Evolutionary conservation across 257 asterid species (phyloP).

Genomic region (Penstemon newberryi): DNA sequence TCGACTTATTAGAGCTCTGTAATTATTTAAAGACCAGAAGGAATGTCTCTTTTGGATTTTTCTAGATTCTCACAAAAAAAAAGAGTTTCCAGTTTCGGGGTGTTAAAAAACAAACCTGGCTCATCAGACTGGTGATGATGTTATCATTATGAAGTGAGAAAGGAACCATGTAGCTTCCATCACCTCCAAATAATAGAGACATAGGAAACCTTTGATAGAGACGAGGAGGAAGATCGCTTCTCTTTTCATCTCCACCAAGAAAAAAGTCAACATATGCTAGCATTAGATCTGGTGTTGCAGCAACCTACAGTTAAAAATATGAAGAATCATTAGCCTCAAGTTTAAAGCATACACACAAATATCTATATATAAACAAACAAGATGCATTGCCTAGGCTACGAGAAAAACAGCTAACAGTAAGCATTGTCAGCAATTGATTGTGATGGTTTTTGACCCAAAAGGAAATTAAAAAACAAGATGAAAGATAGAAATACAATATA

Average conservation of each 20-base stretch:
- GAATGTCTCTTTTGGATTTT: conserved; percentile 5
- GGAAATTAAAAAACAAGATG: no score
- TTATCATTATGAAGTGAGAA: conserved; percentile 84
- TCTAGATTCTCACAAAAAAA: conserved; percentile 4
- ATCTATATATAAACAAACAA: background rate
- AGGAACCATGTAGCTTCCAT: conserved; percentile 97
- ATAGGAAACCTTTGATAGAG: conserved; percentile 85
- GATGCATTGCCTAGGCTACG: background rate
- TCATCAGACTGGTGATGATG: conserved; percentile 84
- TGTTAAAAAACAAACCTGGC: conserved; percentile 71
- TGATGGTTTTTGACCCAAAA: background rate
- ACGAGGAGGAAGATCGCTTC: conserved; percentile 88
- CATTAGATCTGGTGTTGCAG: conserved; percentile 96
- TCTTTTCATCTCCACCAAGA: conserved; percentile 98
- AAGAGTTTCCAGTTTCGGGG: conserved; percentile 16
- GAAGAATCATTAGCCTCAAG: conserved; percentile 20
- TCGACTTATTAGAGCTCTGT: conserved; percentile 10
- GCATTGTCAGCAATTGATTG: background rate
- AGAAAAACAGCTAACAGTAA: background rate
- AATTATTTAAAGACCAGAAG: background rate
- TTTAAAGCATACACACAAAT: background rate
- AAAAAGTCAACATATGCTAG: conserved; percentile 89
- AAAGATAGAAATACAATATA: no score
- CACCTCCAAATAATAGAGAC: conserved; percentile 89
- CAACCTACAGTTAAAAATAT: conserved; percentile 60